Percentiles rank a stretch among this genome's conserved stretches.
Evolutionary conservation across 768 basidiomycete genomes (phyloP).

Genomic region (Rhizopogon sp.): DNA sequence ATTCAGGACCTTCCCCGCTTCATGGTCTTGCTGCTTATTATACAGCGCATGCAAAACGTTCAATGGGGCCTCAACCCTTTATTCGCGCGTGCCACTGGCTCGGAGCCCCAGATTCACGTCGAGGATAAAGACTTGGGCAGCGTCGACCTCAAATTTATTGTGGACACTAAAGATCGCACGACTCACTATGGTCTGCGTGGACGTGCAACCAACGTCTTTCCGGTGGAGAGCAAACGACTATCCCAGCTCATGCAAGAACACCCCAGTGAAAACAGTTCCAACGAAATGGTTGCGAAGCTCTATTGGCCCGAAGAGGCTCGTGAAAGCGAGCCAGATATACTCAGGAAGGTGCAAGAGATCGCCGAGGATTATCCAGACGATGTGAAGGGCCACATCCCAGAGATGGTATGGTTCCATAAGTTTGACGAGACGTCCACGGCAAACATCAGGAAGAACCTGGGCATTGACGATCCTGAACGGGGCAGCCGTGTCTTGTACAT

Average conservation of each 20-base stretch:
- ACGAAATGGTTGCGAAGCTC: background rate
- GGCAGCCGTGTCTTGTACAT: background rate
- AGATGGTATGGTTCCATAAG: background rate
- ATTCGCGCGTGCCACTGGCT: background rate
- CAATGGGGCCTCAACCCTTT: slow-evolving; percentile 9
- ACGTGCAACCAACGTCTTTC: slow-evolving; percentile 7
- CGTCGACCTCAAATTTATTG: background rate
- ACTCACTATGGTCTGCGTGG: slow-evolving; percentile 5
- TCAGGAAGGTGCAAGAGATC: background rate
- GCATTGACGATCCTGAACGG: background rate
- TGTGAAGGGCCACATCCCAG: background rate
- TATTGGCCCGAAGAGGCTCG: background rate
- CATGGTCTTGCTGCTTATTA: slow-evolving; percentile 5
- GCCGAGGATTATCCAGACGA: background rate
- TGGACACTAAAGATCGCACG: background rate
- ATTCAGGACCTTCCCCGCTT: slow-evolving; percentile 11
- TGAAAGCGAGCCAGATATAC: background rate
- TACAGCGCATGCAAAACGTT: slow-evolving; percentile 4
- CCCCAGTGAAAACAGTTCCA: background rate
- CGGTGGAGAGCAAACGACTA: background rate
- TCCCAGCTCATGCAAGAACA: background rate
- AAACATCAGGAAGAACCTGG: background rate
- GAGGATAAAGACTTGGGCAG: background rate
- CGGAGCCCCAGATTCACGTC: background rate
- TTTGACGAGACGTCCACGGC: background rate